Conservation (phyloP, 345 rosid genomes). For the Brassica incana region DNA sequence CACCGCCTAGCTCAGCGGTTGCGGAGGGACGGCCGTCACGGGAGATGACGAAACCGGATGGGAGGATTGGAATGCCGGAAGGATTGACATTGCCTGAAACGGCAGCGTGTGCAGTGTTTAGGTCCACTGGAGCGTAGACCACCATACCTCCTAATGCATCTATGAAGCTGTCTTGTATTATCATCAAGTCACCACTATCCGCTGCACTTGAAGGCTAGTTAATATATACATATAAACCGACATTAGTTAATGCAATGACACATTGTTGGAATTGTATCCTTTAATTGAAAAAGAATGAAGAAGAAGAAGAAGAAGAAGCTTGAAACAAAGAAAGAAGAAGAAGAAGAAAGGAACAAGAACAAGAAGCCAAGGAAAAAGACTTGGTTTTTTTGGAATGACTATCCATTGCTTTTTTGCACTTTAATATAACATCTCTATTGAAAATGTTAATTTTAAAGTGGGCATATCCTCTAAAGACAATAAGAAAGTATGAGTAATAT, state of each 20-base stretch:
- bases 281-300: too few species aligned
- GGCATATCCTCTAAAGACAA: background rate
- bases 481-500: slow-evolving; percentile 27
- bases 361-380: too few species aligned
- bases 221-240: background rate
- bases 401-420: background rate
- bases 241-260: background rate
- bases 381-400: too few species aligned
- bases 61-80: slow-evolving; percentile 53
- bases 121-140: slow-evolving; percentile 63
- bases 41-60: slow-evolving; percentile 74
- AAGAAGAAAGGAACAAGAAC: too few species aligned
- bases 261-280: too few species aligned
- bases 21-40: slow-evolving; percentile 43
- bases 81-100: slow-evolving; percentile 45
- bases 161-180: slow-evolving; percentile 63
- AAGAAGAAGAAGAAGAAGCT: too few species aligned
- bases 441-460: background rate
- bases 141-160: slow-evolving; percentile 52
- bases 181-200: slow-evolving; percentile 38
- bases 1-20: slow-evolving; percentile 8
- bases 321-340: too few species aligned
- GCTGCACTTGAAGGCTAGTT: slow-evolving; percentile 14
- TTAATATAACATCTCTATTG: background rate
- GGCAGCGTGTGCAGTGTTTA: slow-evolving; percentile 41